Evolutionary conservation across 495 filamentous ascomycete species (phyloP).

Genomic region (Clavariopsis aquatica): DNA sequence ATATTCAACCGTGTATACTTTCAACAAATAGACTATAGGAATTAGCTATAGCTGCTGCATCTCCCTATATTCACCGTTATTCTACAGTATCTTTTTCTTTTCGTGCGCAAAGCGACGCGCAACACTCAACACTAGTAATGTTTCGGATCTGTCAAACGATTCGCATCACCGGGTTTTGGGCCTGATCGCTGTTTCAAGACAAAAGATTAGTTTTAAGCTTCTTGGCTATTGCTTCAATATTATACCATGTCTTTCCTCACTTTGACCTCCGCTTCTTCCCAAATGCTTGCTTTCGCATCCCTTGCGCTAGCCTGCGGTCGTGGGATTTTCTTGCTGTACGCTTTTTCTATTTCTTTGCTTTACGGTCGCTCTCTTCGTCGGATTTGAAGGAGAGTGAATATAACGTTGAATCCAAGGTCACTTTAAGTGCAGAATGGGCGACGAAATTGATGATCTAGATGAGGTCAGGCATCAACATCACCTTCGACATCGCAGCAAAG

Average conservation of each 20-base stretch:
- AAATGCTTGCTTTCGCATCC: neutral
- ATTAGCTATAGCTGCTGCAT: too few relatives aligned
- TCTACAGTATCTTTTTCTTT: too few relatives aligned
- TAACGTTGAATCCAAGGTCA: too few relatives aligned
- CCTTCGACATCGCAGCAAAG: slow-evolving; percentile 9
- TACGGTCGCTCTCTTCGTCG: neutral
- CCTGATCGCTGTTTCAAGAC: neutral
- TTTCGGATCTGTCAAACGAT: slow-evolving; percentile 3
- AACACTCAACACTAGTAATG: slow-evolving; percentile 1
- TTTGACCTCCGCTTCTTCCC: neutral
- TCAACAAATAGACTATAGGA: too few relatives aligned
- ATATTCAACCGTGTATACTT: too few relatives aligned
- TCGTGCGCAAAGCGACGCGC: neutral
- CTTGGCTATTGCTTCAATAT: neutral
- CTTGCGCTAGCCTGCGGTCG: neutral
- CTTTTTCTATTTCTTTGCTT: neutral
- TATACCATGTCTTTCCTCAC: neutral
- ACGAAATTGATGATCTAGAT: slow-evolving; percentile 12
- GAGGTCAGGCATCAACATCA: slow-evolving; percentile 26
- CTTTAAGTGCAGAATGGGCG: too few relatives aligned
- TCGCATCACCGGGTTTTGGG: neutral
- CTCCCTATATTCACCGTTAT: too few relatives aligned
- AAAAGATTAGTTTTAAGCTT: neutral
- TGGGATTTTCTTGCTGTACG: neutral
- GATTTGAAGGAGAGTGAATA: too few relatives aligned